Conservation (phyloP, 345 rosid genomes). For the Streptanthus diversifolius region DNA sequence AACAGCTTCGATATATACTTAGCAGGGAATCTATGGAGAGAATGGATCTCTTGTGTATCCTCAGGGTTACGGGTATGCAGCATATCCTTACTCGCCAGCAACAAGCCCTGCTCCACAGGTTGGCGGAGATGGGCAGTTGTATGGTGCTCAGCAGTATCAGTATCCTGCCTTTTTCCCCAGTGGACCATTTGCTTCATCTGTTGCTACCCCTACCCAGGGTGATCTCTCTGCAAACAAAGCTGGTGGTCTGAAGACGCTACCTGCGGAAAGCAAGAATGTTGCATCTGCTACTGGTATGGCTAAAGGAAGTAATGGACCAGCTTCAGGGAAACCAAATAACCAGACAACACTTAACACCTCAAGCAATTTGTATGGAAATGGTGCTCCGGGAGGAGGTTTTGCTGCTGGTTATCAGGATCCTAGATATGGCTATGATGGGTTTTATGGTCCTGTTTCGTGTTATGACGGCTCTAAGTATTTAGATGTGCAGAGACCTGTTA, state of each 20-base stretch:
- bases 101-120: conserved; percentile 69
- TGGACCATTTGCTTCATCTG: conserved; percentile 53
- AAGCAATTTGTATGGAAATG: conserved; percentile 56
- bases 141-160: conserved; percentile 89
- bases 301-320: conserved; percentile 59
- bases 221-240: conserved; percentile 54
- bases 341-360: conserved; percentile 46
- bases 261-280: conserved; percentile 53
- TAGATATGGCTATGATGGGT: conserved; percentile 53
- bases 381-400: conserved; percentile 44
- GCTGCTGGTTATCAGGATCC: conserved; percentile 67
- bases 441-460: conserved; percentile 50
- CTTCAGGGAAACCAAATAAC: conserved; percentile 48
- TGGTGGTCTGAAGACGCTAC: conserved; percentile 55
- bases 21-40: conserved; percentile 75
- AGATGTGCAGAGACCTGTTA: conserved; percentile 53
- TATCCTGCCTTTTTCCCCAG: conserved; percentile 78
- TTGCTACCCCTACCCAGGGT: conserved; percentile 43
- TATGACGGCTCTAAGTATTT: conserved; percentile 46
- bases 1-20: neutral
- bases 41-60: conserved; percentile 75
- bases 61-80: conserved; percentile 61
- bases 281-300: conserved; percentile 43
- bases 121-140: conserved; percentile 77
- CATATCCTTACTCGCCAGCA: conserved; percentile 89